Conservation (phyloP, 2,329 filamentous ascomycete species). For the Harringtonia lauricola region DNA sequence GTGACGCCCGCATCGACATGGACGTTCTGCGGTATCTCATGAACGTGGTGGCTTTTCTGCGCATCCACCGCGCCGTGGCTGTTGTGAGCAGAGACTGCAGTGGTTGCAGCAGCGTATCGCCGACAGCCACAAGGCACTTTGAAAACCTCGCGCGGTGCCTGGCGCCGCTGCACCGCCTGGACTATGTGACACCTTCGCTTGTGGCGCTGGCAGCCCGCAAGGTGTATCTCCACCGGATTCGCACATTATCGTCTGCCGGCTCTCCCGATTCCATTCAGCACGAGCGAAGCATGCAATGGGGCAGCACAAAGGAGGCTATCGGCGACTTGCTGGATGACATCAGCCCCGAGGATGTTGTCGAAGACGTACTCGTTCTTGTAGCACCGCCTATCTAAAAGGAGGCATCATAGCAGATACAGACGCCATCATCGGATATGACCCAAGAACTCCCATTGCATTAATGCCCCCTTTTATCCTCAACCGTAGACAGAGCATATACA, state of each 20-base stretch:
- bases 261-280: constrained; percentile 25
- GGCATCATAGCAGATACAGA: background rate
- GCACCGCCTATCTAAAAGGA: constrained; percentile 35
- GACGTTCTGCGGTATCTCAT: constrained; percentile 77
- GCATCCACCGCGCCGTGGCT: constrained; percentile 75
- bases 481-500: background rate
- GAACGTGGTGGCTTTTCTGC: constrained; percentile 78
- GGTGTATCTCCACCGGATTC: constrained; percentile 76
- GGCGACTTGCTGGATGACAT: constrained; percentile 52
- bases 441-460: background rate
- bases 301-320: constrained; percentile 65
- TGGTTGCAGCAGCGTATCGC: constrained; percentile 52
- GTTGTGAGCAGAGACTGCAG: constrained; percentile 14
- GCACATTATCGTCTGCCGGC: constrained; percentile 41
- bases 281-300: constrained; percentile 89
- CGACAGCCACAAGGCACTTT: constrained; percentile 69
- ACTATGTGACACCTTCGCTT: constrained; percentile 75
- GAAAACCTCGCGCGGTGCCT: constrained; percentile 58
- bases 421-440: no score
- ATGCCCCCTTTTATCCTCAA: background rate
- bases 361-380: constrained; percentile 50
- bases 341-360: constrained; percentile 50
- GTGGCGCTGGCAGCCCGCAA: constrained; percentile 75
- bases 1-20: constrained; percentile 53
- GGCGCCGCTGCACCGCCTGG: constrained; percentile 68